These are phyloP conservation scores for Kernera saxatilis DNA, from an alignment of 345 rosid genomes.

Conservation along the genomic window DNA sequence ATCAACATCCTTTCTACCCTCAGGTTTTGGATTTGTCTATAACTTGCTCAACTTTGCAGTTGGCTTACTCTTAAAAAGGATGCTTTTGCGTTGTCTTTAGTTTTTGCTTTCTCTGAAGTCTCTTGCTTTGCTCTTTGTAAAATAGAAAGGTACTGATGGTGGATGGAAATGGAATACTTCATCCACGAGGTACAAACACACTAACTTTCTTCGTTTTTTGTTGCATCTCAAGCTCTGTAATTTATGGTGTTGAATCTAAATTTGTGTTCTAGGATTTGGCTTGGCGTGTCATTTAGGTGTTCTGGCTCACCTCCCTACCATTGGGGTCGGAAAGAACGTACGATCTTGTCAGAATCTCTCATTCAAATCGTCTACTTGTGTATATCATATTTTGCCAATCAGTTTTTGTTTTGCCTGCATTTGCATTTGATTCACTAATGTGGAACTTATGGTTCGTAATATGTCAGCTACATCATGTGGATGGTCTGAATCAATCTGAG, in stretches of 20 bases:
- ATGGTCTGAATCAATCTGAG: conserved; percentile 62
- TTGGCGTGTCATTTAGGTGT: conserved; percentile 88
- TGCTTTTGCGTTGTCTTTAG: background rate
- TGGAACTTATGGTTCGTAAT: conserved; percentile 1
- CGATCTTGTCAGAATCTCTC: conserved; percentile 7
- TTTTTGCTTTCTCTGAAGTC: background rate
- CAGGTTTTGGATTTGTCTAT: conserved; percentile 44
- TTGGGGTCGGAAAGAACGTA: conserved; percentile 85
- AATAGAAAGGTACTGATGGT: conserved; percentile 65
- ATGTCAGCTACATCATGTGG: conserved; percentile 77
- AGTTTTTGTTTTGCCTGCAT: background rate
- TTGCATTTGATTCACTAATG: background rate
- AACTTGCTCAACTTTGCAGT: background rate
- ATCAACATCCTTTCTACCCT: conserved; percentile 48
- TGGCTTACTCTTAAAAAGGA: background rate
- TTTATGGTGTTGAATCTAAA: background rate
- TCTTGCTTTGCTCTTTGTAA: conserved; percentile 21
- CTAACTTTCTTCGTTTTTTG: background rate
- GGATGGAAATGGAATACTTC: conserved; percentile 94
- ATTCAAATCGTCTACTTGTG: background rate
- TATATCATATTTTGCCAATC: conserved; percentile 4
- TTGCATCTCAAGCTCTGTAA: background rate
- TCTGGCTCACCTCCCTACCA: conserved; percentile 67
- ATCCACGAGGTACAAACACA: conserved; percentile 71
- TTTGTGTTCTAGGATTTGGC: conserved; percentile 63